Conservation (phyloP, 2,329 filamentous ascomycete genomes). For the Eutypa lata region DNA sequence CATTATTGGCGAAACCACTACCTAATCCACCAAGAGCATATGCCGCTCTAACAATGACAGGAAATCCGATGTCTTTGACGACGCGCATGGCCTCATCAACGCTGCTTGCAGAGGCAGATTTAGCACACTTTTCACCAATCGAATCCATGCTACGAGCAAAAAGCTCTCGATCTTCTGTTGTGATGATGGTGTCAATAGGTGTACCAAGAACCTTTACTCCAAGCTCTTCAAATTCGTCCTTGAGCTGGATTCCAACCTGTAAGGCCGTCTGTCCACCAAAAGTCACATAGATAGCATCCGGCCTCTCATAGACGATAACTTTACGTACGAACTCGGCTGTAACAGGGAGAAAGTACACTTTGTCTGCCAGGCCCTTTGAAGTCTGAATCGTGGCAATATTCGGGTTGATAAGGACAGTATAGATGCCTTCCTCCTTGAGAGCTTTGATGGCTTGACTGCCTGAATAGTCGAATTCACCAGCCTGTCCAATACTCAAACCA, state of each 20-base stretch:
- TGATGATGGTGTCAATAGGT: constrained; percentile 96
- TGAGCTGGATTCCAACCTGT: constrained; percentile 94
- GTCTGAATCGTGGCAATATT: constrained; percentile 99
- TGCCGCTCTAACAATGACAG: constrained; percentile 93
- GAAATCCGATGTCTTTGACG: constrained; percentile 89
- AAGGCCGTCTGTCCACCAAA: constrained; percentile 97
- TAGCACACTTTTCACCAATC: constrained; percentile 95
- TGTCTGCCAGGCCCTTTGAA: constrained; percentile 94
- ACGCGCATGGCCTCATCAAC: constrained; percentile 85
- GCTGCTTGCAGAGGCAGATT: constrained; percentile 88
- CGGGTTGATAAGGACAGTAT: constrained; percentile 96
- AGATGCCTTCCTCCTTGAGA: constrained; percentile 95
- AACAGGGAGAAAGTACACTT: constrained; percentile 97
- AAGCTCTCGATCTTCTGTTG: constrained; percentile 94
- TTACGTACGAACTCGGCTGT: constrained; percentile 97
- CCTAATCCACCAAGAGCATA: constrained; percentile 94
- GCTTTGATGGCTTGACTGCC: constrained; percentile 98
- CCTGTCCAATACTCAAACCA: constrained; percentile 94
- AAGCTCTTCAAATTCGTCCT: constrained; percentile 90
- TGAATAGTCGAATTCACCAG: constrained; percentile 98
- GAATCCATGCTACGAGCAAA: constrained; percentile 98
- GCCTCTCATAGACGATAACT: constrained; percentile 90
- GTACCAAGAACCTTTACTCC: constrained; percentile 95
- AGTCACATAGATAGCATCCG: constrained; percentile 95
- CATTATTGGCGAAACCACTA: constrained; percentile 90